Percentiles rank a stretch among this genome's conserved stretches.
Evolutionary conservation across 306 rosid genomes (phyloP).

Genomic region (Ziziphus jujuba): DNA sequence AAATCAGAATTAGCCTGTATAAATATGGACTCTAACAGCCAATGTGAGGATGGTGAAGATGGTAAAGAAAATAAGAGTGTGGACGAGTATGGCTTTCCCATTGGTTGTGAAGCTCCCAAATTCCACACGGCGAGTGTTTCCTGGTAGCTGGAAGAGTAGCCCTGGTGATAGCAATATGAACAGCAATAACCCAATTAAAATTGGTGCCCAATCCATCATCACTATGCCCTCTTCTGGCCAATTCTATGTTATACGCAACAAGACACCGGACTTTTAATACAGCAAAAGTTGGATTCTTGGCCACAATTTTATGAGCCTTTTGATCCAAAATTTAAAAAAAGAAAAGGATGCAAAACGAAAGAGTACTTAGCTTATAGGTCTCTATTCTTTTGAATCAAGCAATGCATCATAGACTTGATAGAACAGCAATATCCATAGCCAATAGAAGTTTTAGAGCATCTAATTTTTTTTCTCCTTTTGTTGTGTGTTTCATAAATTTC

Average conservation of each 20-base stretch:
- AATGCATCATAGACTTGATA: no score
- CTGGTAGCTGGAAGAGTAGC: slow-evolving; percentile 54
- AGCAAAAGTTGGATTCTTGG: neutral
- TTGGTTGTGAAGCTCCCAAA: slow-evolving; percentile 52
- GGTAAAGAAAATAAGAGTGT: slow-evolving; percentile 48
- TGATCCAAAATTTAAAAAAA: no score
- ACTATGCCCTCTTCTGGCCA: neutral
- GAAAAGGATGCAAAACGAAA: no score
- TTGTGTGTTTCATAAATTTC: neutral
- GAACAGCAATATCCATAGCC: neutral
- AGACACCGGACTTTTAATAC: neutral
- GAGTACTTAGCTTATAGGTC: slow-evolving; percentile 1
- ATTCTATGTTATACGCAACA: no score
- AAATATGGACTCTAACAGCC: slow-evolving; percentile 46
- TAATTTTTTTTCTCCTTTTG: neutral
- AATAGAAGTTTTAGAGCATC: neutral
- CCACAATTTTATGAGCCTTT: no score
- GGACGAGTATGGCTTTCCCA: slow-evolving; percentile 49
- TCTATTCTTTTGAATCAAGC: neutral
- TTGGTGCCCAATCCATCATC: slow-evolving; percentile 64
- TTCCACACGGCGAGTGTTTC: slow-evolving; percentile 35
- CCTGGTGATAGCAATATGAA: slow-evolving; percentile 65
- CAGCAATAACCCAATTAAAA: slow-evolving; percentile 39
- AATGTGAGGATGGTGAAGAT: slow-evolving; percentile 51
- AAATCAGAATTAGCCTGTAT: slow-evolving; percentile 23